Evolutionary conservation across 1,284 basidiomycete genomes (phyloP), one percentile per base, ranked within the genome.

Genomic region (Tilletia horrida): DNA sequence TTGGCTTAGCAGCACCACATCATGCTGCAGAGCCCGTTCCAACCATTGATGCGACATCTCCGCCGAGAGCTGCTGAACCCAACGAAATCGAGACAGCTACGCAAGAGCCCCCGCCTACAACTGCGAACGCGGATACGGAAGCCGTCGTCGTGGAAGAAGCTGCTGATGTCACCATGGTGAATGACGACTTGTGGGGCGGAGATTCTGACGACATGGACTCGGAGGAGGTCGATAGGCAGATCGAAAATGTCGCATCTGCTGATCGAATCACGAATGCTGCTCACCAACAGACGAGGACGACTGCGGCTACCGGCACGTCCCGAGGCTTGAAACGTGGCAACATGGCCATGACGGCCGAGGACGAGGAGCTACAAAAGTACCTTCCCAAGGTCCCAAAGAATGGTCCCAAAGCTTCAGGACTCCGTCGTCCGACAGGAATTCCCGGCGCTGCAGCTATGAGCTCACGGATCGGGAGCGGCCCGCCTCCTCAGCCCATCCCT

Each of bases 391-490:
- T 29, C 16, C 35, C 35, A 4, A 40, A 11, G 3, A 13, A 16
- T 3, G 31, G 29, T 27, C 21, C 55, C n/a, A 3, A 16, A n/a
- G 14, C 14, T 31, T 9, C 55, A 31, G 29, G 29, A 13, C 55
- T 18, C 18, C 55, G 31, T 18, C 55, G 29, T 35, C 55, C 55
- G 14, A 25, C 27, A 31, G 31, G 29, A 18, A 59, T 59, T 21
- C 55, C 55, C 1, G 55, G 55, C 7, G 55, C 55, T 59, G 55
- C 55, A 2, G 27, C 55, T 2, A 59, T 59, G 13, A 59, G 55
- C 27, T 35, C 55, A 11, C 55, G 55, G 11, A 59, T 59, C 13
- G 55, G 55, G 7, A 21, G 14, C 3, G 55, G 55, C 2, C 55
- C 55, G 4, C 55, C 55, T 9, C 55, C 55, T 6, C 55, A 18